phyloP scores from a whole-genome alignment of 2,329 filamentous ascomycete genomes.

The Fragosphaeria purpurea region DNA sequence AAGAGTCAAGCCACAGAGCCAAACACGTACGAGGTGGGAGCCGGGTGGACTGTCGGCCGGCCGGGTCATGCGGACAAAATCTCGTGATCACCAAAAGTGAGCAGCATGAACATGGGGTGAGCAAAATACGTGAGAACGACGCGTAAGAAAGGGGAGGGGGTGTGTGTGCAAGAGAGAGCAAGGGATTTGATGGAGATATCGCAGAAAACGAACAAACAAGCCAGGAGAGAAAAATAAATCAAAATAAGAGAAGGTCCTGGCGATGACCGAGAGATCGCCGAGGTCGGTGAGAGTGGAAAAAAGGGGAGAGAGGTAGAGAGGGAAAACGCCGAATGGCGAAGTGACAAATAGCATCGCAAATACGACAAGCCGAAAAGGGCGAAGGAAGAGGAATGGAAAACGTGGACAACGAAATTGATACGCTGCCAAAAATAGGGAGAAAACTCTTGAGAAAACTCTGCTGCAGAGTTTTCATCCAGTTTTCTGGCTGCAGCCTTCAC shows the following conservation, averaged over 20 bases:
- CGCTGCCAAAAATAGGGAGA: not conserved
- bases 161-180: no score
- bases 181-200: no score
- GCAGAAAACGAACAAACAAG: no score
- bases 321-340: no score
- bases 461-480: not conserved
- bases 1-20: not conserved
- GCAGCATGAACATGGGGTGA: no score
- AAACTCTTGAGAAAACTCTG: not conserved
- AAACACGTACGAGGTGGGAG: not conserved
- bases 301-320: no score
- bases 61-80: slow-evolving; percentile 5
- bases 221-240: no score
- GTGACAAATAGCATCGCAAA: not conserved
- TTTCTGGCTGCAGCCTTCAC: not conserved
- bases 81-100: slow-evolving; percentile 1
- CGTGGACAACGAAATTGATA: not conserved
- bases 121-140: no score
- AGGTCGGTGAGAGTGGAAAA: no score
- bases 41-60: not conserved
- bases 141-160: no score
- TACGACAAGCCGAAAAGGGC: not conserved
- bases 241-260: no score
- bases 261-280: no score
- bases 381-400: not conserved